These are phyloP conservation scores for Geotrichum aggregatum DNA, from an alignment of 1,139 yeast genomes.

Conservation along the genomic window DNA sequence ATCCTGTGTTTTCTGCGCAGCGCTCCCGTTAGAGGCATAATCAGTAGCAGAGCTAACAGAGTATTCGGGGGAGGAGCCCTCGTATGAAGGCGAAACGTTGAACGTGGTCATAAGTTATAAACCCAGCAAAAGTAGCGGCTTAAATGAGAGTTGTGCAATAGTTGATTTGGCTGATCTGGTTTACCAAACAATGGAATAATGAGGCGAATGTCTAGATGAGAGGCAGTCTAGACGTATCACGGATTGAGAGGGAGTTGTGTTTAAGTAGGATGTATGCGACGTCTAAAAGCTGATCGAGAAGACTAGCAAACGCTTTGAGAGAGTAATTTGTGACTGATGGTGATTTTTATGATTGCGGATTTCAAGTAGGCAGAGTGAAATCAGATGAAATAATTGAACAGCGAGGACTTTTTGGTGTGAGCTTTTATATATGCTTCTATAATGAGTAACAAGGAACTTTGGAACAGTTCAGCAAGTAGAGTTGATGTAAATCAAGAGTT, in stretches of 20 bases:
- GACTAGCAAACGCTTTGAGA: not conserved
- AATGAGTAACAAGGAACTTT: not conserved
- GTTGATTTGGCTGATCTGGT: not conserved
- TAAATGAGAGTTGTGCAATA: not conserved
- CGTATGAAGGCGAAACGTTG: not conserved
- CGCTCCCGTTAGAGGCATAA: not conserved
- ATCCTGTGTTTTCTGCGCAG: conserved; percentile 2
- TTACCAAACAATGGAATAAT: not conserved
- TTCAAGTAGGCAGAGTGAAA: not conserved
- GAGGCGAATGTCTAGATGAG: not conserved
- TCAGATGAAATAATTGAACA: not conserved
- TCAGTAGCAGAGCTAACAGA: conserved; percentile 3
- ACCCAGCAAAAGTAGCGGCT: not conserved
- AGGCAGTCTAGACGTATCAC: not conserved
- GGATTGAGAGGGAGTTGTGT: not conserved
- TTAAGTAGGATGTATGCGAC: not conserved
- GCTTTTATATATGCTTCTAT: not conserved
- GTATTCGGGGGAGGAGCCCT: conserved; percentile 1
- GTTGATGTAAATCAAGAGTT: conserved; percentile 7
- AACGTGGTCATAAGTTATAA: not conserved
- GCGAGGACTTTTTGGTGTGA: not conserved
- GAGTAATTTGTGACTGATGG: not conserved
- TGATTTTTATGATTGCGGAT: not conserved
- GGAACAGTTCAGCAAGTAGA: not conserved
- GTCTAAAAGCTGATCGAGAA: not conserved